Conservation (phyloP, 495 filamentous ascomycete genomes). For the Cercophora newfieldiana region DNA sequence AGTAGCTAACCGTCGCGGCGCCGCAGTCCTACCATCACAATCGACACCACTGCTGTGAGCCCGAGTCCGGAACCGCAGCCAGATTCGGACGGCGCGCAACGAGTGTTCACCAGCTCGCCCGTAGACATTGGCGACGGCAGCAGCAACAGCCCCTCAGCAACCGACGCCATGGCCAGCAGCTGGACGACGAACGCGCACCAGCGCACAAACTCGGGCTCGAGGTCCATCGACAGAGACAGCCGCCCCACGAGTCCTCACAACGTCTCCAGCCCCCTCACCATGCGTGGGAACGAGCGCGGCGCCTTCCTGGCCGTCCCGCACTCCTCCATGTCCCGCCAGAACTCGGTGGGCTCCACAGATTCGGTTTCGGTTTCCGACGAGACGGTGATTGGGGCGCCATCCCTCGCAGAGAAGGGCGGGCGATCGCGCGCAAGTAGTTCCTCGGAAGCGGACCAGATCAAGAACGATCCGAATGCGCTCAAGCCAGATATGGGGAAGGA, state of each 20-base stretch:
- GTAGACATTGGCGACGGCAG: slow-evolving; percentile 48
- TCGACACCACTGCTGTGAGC: slow-evolving; percentile 71
- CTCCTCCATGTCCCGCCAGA: slow-evolving; percentile 50
- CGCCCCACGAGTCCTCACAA: slow-evolving; percentile 90
- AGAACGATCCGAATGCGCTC: slow-evolving; percentile 56
- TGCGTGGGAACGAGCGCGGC: slow-evolving; percentile 46
- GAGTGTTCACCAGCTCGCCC: slow-evolving; percentile 38
- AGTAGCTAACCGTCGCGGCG: slow-evolving; percentile 19
- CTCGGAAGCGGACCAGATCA: slow-evolving; percentile 49
- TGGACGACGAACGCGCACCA: slow-evolving; percentile 49
- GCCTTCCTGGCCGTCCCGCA: slow-evolving; percentile 53
- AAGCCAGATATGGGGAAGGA: slow-evolving; percentile 66
- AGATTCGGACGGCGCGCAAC: slow-evolving; percentile 19
- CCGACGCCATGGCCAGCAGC: slow-evolving; percentile 44
- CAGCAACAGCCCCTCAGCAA: slow-evolving; percentile 46
- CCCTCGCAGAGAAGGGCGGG: slow-evolving; percentile 40
- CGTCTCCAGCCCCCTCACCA: slow-evolving; percentile 67
- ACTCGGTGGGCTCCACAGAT: slow-evolving; percentile 55
- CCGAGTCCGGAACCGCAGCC: slow-evolving; percentile 22
- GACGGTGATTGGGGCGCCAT: slow-evolving; percentile 39
- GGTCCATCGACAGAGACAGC: slow-evolving; percentile 75
- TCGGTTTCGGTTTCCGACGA: slow-evolving; percentile 51
- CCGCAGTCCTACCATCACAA: slow-evolving; percentile 66
- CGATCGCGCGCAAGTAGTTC: slow-evolving; percentile 29
- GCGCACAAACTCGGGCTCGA: slow-evolving; percentile 38